Evolutionary conservation across 225 moss, liverwort and hornwort species (phyloP), one percentile per base, ranked within the genome.

Genomic region (Polytrichum formosum): DNA sequence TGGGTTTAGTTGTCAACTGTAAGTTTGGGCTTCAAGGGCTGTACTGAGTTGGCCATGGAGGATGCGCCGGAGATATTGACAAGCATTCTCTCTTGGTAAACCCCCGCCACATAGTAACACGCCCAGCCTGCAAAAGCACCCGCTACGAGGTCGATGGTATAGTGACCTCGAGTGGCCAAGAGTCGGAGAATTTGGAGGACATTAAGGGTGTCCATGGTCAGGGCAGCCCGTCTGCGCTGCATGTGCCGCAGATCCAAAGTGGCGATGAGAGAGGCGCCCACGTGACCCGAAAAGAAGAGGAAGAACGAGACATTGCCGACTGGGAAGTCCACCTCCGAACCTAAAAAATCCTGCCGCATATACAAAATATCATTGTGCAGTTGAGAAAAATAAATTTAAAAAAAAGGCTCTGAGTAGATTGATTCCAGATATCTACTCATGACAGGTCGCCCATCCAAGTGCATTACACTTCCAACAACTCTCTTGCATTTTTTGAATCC

Each of bases 221-320:
- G 6, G 0, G 81, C 84, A 6, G 55, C 68, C 1, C 53, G 73
- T 21, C 3, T 18, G n/a, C 37, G 66, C 1, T 72, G 72, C 18
- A 56, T 17, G 0, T 69, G 55, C 2, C 79, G 79, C 58, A 90
- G 28, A 33, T 90, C 87, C 27, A 87, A 1, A 0, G 79, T 71
- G 0, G 77, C 75, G n/a, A 90, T 84, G 37, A 87, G 53, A 1
- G 89, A 84, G 0, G 79, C 84, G 7, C 83, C 89, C 17, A 90
- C 77, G 0, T 90, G 87, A 4, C 84, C 80, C 0, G 84, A 90
- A 61, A 87, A 90, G 67, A 90, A 90, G 18, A 90, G 79, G 69
- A 87, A 90, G 35, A 87, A 90, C 0, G 87, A 84, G 0, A 77
- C 75, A 1, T 86, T 77, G 0, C 82, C 80, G 0, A 87, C 70